Conservation (phyloP, 2,329 filamentous ascomycete species). For the Sodiomyces alkalinus region DNA sequence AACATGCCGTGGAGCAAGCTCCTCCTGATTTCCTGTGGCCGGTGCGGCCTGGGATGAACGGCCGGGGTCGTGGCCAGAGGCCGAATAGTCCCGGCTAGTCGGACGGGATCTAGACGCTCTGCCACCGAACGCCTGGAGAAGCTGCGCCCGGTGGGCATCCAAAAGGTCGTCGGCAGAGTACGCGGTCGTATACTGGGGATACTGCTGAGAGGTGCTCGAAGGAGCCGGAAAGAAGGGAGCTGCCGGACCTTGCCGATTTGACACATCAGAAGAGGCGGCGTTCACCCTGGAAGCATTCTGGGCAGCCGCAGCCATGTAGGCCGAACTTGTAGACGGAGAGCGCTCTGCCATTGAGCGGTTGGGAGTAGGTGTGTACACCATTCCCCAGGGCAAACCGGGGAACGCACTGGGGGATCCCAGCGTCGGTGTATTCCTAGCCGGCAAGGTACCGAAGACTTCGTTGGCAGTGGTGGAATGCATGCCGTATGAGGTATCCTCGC, state of each 20-base stretch:
- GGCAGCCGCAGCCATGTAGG: slow-evolving; percentile 4
- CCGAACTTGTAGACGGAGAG: slow-evolving; percentile 5
- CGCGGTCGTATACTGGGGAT: slow-evolving; percentile 3
- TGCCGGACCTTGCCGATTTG: neutral
- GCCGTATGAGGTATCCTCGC: slow-evolving; percentile 33
- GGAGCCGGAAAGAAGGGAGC: no score
- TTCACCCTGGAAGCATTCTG: slow-evolving; percentile 4
- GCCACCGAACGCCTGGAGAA: slow-evolving; percentile 19
- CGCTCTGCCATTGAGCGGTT: slow-evolving; percentile 6
- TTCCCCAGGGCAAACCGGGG: slow-evolving; percentile 34
- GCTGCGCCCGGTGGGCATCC: slow-evolving; percentile 15
- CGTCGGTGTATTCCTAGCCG: slow-evolving; percentile 15
- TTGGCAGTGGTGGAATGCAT: slow-evolving; percentile 37
- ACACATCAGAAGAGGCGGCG: neutral
- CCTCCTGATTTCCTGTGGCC: slow-evolving; percentile 3
- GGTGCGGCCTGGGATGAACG: slow-evolving; percentile 3
- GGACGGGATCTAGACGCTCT: slow-evolving; percentile 2
- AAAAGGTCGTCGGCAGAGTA: slow-evolving; percentile 2
- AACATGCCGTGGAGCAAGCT: slow-evolving; percentile 8
- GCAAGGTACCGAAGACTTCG: slow-evolving; percentile 29
- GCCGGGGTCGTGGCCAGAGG: slow-evolving; percentile 3
- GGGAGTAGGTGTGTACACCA: slow-evolving; percentile 19
- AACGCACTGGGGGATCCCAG: slow-evolving; percentile 18
- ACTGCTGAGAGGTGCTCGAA: no score
- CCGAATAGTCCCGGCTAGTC: slow-evolving; percentile 6